Evolutionary conservation across 768 basidiomycete genomes (phyloP), one percentile per base, ranked within the genome.

Genomic region (Agrocybe praecox): DNA sequence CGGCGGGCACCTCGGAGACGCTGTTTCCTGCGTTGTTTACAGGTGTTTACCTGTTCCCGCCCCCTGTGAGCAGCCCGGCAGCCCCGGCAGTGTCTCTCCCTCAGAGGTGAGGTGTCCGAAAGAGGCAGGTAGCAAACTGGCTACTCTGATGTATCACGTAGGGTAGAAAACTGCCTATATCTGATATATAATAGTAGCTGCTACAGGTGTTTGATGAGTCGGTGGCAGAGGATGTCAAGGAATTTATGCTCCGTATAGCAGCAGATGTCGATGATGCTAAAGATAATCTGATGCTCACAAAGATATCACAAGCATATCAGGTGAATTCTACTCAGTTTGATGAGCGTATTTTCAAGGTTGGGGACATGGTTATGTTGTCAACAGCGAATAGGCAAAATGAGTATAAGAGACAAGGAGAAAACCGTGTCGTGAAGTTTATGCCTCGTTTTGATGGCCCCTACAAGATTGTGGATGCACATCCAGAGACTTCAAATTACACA

Each of bases 401-500:
- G 1, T 79, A 75, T 57, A 69, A 67, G 33, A 18, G 63, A 1
- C 52, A 59, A 15, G 73, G 70, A 0, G 61, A 68, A 2, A 64
- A 68, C 4, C 61, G 67, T 0, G 74, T 74, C 0, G 75, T 74
- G 0, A 81, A 82, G 48, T 79, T 80, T 52, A 74, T 81, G 66
- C 73, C 76, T 0, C 53, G 69, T 0, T 76, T 56, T 17, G 72
- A 79, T 50, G 67, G 74, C 42, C 67, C 62, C 3, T 72, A 65
- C 48, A 45, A 12, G 0, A 50, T 72, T 5, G 53, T 52, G 5
- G 33, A 47, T 0, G 49, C 60, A 2, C 8, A 62, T 22, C 55
- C 58, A 0, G 61, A 59, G 5, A 61, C 51, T 0, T 74, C 69
- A 0, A 62, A 58, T 2, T 72, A 73, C 55, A 71, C 56, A 0